Evolutionary conservation across 495 filamentous ascomycete species (phyloP), one percentile per base, ranked within the genome.

Genomic region (Talaromyces adpressus): DNA sequence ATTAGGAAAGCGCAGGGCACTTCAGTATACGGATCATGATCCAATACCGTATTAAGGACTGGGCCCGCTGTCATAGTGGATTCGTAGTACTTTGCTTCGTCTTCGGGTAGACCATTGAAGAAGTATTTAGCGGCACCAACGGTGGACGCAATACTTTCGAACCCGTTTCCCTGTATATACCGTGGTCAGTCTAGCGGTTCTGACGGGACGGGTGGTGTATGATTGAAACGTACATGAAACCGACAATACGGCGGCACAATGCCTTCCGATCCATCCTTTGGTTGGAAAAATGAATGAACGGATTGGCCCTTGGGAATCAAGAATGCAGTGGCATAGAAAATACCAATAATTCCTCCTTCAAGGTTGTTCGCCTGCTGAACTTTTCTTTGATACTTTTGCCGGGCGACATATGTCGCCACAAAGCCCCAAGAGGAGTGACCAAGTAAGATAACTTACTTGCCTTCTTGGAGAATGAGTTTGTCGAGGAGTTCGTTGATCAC

Each of bases 101-200:
- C 29, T 41, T 45, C 62, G 0, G 52, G 29, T 27, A 63, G 36
- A 16, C 52, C 62, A 22, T 59, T 63, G 62, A 59, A 63, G 51
- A 59, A 63, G 9, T 59, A 63, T 27, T 63, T 30, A 3, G 51
- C 52, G 1, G 52, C 34, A 27, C 57, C 34, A 30, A 52, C 67
- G 66, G 3, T 63, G 76, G 75, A 72, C 76, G 75, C 68, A 73
- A 79, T 29, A 18, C 27, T 34, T 6, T 57, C 54, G 12, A 57
- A 57, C 8, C 54, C 54, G 20, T 34, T 57, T 34, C 54, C 54
- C 54, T 57, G 20, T 16, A 12, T 57, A 4, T 57, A 9, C 2
- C 11, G 32, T 36, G 32, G 32, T 36, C 32, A 36, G 8, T 36
- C 8, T 3, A 36, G 32, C 32, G 3, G 32, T 36, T 12, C 32